These are phyloP conservation scores for Allium cepa DNA, from an alignment of 106 monocot species.

Conservation along the genomic window DNA sequence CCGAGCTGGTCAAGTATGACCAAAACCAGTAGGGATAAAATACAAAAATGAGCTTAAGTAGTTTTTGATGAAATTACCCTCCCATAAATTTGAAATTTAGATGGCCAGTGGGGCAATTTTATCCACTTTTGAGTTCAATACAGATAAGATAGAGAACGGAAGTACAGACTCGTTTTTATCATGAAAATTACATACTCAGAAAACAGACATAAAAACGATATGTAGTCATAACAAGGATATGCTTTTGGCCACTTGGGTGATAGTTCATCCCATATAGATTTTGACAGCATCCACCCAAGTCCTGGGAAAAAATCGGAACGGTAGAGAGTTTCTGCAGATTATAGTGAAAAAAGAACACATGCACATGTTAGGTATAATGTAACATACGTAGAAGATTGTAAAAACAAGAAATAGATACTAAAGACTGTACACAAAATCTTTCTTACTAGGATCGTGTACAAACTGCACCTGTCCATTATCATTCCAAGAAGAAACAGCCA, in stretches of 20 bases:
- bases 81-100: no score
- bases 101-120: no score
- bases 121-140: no score
- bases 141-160: no score
- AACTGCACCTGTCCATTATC: conserved; percentile 96
- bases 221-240: conserved; percentile 58
- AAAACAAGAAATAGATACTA: conserved; percentile 70
- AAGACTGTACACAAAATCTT: conserved; percentile 7
- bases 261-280: conserved; percentile 83
- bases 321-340: conserved; percentile 67
- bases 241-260: conserved; percentile 99
- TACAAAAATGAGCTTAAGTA: no score
- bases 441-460: conserved; percentile 84
- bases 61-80: no score
- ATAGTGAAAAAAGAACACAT: not conserved
- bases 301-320: conserved; percentile 99
- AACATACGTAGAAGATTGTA: conserved; percentile 73
- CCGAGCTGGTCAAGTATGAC: no score
- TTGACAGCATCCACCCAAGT: conserved; percentile 99
- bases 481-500: conserved; percentile 99
- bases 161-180: no score
- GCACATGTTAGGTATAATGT: no score
- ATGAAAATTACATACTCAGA: no score
- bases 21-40: no score
- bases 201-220: no score